Conservation (phyloP, 2,329 filamentous ascomycete species). For the Penicillium sp. region DNA sequence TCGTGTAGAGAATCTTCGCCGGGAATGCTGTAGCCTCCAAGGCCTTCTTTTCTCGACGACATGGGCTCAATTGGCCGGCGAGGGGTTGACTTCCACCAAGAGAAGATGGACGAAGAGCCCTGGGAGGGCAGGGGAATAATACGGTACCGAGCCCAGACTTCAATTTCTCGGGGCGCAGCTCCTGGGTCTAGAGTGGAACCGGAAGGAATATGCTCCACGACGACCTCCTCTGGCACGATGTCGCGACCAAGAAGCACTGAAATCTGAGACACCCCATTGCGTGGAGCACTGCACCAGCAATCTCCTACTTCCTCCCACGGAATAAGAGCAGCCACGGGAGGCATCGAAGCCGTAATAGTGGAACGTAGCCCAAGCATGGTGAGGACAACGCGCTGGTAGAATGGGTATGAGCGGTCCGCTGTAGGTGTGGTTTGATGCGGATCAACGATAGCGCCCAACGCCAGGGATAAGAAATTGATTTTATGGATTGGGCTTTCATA, state of each 20-base stretch:
- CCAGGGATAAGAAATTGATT: constrained; percentile 72
- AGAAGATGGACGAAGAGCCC: background rate
- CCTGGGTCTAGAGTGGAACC: constrained; percentile 62
- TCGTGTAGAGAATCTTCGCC: constrained; percentile 28
- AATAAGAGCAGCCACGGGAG: constrained; percentile 60
- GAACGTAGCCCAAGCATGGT: background rate
- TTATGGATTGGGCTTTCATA: constrained; percentile 28
- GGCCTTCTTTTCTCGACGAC: constrained; percentile 9
- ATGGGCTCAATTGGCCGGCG: background rate
- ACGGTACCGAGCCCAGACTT: constrained; percentile 62
- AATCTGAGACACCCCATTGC: constrained; percentile 46
- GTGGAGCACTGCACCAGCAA: constrained; percentile 74
- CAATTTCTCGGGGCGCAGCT: constrained; percentile 65
- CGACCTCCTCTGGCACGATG: constrained; percentile 68
- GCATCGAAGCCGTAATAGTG: constrained; percentile 25
- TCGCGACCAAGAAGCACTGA: constrained; percentile 38
- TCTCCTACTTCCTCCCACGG: constrained; percentile 79
- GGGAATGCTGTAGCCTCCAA: constrained; percentile 10
- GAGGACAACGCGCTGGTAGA: constrained; percentile 16
- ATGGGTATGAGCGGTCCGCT: constrained; percentile 33
- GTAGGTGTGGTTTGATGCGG: constrained; percentile 60
- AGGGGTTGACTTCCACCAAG: background rate
- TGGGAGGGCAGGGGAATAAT: background rate
- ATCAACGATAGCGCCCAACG: constrained; percentile 68
- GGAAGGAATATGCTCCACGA: constrained; percentile 70